These are phyloP conservation scores for Favolaschia claudopus DNA, from an alignment of 768 basidiomycete genomes.

Conservation along the genomic window DNA sequence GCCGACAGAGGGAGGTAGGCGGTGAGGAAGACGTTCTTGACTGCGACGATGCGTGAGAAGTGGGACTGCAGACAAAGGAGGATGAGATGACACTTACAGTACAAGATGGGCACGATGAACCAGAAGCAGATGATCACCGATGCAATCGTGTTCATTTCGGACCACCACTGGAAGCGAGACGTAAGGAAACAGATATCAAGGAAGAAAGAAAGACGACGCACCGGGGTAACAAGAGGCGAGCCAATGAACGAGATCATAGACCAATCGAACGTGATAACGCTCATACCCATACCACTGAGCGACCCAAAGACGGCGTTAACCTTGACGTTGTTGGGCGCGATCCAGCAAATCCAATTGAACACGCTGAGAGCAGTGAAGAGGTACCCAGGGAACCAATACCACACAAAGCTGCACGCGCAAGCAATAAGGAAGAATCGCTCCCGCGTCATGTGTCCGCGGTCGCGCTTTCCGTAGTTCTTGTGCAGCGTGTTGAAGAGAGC, in stretches of 20 bases:
- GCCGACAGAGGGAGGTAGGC: constrained; percentile 79
- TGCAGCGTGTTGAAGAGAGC: constrained; percentile 91
- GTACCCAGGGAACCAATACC: constrained; percentile 86
- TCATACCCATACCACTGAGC: constrained; percentile 63
- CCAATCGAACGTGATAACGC: constrained; percentile 72
- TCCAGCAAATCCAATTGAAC: constrained; percentile 95
- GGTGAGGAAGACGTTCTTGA: constrained; percentile 72
- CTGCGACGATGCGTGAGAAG: constrained; percentile 42
- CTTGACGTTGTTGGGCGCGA: constrained; percentile 67
- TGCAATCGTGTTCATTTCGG: constrained; percentile 72
- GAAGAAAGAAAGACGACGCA: constrained; percentile 37
- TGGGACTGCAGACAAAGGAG: background rate
- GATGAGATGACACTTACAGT: constrained; percentile 57
- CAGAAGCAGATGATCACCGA: constrained; percentile 78
- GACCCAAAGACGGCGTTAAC: constrained; percentile 63
- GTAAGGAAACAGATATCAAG: constrained; percentile 1
- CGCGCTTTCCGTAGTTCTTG: constrained; percentile 70
- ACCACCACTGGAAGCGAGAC: constrained; percentile 72
- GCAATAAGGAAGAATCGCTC: constrained; percentile 80
- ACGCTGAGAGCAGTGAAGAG: constrained; percentile 84
- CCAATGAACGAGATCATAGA: constrained; percentile 60
- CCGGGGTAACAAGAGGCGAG: constrained; percentile 64
- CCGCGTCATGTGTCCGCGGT: constrained; percentile 76
- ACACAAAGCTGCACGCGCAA: constrained; percentile 64
- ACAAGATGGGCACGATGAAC: constrained; percentile 76